These are phyloP conservation scores for Hamigera avellanea DNA, from an alignment of 495 filamentous ascomycete genomes.

Conservation along the genomic window DNA sequence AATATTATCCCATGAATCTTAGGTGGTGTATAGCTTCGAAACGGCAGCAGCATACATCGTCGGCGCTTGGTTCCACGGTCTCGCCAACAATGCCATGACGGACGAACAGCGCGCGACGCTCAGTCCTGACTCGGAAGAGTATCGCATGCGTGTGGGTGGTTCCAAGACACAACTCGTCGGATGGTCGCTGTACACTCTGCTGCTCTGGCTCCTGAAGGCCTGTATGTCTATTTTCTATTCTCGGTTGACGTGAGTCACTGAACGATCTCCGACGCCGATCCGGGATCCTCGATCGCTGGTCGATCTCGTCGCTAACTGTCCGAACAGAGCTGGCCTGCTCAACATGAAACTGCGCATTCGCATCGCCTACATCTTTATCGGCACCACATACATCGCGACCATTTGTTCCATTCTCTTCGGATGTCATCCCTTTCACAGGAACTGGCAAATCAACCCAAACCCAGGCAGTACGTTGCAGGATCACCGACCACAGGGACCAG, in stretches of 20 bases:
- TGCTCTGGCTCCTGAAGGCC: slow-evolving; percentile 48
- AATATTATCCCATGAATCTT: background rate
- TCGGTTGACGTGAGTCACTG: slow-evolving; percentile 41
- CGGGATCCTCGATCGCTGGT: background rate
- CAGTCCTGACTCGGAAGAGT: slow-evolving; percentile 32
- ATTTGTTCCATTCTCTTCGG: slow-evolving; percentile 40
- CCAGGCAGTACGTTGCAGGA: slow-evolving; percentile 38
- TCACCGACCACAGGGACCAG: background rate
- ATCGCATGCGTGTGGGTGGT: slow-evolving; percentile 37
- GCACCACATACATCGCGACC: slow-evolving; percentile 39
- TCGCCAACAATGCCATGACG: slow-evolving; percentile 47
- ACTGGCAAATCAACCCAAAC: slow-evolving; percentile 47
- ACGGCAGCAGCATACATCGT: slow-evolving; percentile 37
- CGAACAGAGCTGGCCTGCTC: slow-evolving; percentile 29
- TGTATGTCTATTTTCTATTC: slow-evolving; percentile 49
- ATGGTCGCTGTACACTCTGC: slow-evolving; percentile 44
- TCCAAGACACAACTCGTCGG: slow-evolving; percentile 47
- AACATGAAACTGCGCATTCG: slow-evolving; percentile 39
- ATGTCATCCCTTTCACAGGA: slow-evolving; percentile 40
- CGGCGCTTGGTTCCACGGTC: slow-evolving; percentile 31
- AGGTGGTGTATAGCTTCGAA: slow-evolving; percentile 23
- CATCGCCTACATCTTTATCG: slow-evolving; percentile 41
- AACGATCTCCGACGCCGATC: background rate
- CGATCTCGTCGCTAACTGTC: background rate
- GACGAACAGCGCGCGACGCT: slow-evolving; percentile 31